Conservation (phyloP, 1,139 yeast species). For the Kodamaea ohmeri region DNA sequence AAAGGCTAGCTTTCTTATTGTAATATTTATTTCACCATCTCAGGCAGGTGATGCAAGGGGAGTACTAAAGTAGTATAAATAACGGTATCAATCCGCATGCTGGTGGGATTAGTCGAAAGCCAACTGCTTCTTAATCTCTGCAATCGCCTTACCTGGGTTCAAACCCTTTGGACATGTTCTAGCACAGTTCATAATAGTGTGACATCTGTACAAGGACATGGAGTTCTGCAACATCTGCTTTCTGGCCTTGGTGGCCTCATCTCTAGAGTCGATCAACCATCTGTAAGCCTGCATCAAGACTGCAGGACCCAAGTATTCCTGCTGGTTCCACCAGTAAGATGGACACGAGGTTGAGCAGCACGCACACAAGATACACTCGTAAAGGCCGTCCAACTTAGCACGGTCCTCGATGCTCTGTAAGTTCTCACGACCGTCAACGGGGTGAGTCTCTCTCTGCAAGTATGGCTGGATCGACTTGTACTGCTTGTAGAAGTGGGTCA, state of each 20-base stretch:
- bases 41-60: slow-evolving; percentile 4
- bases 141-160: slow-evolving; percentile 97
- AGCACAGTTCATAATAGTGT: slow-evolving; percentile 97
- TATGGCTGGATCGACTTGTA: slow-evolving; percentile 98
- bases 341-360: slow-evolving; percentile 99
- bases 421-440: slow-evolving; percentile 91
- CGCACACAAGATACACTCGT: slow-evolving; percentile 97
- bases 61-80: slow-evolving; percentile 8
- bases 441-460: slow-evolving; percentile 77
- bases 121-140: slow-evolving; percentile 92
- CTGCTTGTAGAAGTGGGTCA: slow-evolving; percentile 96
- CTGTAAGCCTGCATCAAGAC: slow-evolving; percentile 98
- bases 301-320: slow-evolving; percentile 97
- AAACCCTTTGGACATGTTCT: slow-evolving; percentile 98
- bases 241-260: slow-evolving; percentile 79
- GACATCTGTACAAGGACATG: slow-evolving; percentile 98
- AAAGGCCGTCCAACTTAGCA: slow-evolving; percentile 93
- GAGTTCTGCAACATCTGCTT: slow-evolving; percentile 91
- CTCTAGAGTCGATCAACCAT: slow-evolving; percentile 98
- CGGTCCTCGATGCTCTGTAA: slow-evolving; percentile 91
- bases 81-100: slow-evolving; percentile 6
- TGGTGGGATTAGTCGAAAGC: slow-evolving; percentile 57
- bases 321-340: slow-evolving; percentile 99
- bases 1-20: slow-evolving; percentile 3
- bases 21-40: slow-evolving; percentile 4